These are phyloP conservation scores for Brassica incana DNA, from an alignment of 345 rosid genomes.

Conservation along the genomic window DNA sequence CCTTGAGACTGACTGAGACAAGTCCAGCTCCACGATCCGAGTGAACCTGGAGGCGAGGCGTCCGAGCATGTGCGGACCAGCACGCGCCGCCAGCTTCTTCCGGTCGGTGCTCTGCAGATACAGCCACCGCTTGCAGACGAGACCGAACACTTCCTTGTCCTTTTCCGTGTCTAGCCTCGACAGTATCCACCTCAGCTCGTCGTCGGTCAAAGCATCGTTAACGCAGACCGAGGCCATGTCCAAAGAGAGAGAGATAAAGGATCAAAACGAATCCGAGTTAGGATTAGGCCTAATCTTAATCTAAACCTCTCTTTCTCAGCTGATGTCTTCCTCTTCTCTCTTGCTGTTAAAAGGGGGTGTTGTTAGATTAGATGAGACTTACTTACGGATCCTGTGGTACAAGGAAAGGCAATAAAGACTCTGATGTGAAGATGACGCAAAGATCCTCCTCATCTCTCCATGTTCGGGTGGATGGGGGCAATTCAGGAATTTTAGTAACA, in stretches of 20 bases:
- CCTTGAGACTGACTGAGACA: constrained; percentile 89
- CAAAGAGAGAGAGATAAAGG: not conserved
- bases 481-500: constrained; percentile 24
- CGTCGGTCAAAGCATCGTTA: constrained; percentile 75
- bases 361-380: constrained; percentile 19
- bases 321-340: not conserved
- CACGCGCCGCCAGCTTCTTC: constrained; percentile 83
- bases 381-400: constrained; percentile 32
- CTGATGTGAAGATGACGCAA: constrained; percentile 18
- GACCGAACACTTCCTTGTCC: constrained; percentile 82
- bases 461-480: constrained; percentile 37
- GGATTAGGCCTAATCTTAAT: constrained; percentile 3
- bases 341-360: not conserved
- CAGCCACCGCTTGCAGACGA: constrained; percentile 94
- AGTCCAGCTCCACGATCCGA: constrained; percentile 67
- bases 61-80: constrained; percentile 88
- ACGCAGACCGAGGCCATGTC: constrained; percentile 54
- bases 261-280: not conserved
- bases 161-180: constrained; percentile 62
- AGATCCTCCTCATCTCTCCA: constrained; percentile 20
- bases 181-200: constrained; percentile 70
- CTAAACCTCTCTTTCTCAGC: not conserved
- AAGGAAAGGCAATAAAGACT: constrained; percentile 36
- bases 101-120: constrained; percentile 82
- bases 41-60: constrained; percentile 84